phyloP scores from a whole-genome alignment of 2,329 filamentous ascomycete species.

The Neonectria neomacrospora region DNA sequence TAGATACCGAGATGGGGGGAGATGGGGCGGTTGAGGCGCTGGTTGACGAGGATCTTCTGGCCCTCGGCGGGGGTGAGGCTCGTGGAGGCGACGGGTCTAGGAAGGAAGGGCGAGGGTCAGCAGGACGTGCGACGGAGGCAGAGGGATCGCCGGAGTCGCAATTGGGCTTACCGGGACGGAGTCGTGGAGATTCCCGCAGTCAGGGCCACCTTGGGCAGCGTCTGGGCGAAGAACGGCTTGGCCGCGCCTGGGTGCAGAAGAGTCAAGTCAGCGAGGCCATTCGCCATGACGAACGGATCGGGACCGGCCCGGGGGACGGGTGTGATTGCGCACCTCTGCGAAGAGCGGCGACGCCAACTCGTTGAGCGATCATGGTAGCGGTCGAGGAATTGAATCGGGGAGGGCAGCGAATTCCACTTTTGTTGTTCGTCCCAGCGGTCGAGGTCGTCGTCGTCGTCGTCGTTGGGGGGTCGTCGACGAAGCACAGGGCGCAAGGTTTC shows the following conservation, averaged over 20 bases:
- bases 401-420: constrained; percentile 21
- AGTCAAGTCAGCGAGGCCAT: constrained; percentile 34
- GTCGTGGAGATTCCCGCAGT: constrained; percentile 55
- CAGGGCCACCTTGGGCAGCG: constrained; percentile 59
- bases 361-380: constrained; percentile 64
- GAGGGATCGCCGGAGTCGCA: not conserved
- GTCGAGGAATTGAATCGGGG: constrained; percentile 25
- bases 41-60: constrained; percentile 76
- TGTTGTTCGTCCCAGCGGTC: constrained; percentile 36
- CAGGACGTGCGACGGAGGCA: constrained; percentile 8
- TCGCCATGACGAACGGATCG: constrained; percentile 20
- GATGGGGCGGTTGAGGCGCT: constrained; percentile 84
- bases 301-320: constrained; percentile 5
- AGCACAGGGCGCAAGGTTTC: constrained; percentile 1
- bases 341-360: constrained; percentile 68
- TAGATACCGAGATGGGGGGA: constrained; percentile 90
- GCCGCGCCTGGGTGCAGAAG: constrained; percentile 51
- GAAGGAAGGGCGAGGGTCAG: constrained; percentile 1
- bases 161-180: constrained; percentile 58
- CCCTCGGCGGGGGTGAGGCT: constrained; percentile 64
- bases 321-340: constrained; percentile 62
- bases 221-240: constrained; percentile 60
- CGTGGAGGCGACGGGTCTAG: constrained; percentile 66
- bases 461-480: constrained; percentile 25
- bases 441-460: constrained; percentile 35